These are phyloP conservation scores for Garcia nutans DNA, from an alignment of 345 rosid species.

Conservation along the genomic window DNA sequence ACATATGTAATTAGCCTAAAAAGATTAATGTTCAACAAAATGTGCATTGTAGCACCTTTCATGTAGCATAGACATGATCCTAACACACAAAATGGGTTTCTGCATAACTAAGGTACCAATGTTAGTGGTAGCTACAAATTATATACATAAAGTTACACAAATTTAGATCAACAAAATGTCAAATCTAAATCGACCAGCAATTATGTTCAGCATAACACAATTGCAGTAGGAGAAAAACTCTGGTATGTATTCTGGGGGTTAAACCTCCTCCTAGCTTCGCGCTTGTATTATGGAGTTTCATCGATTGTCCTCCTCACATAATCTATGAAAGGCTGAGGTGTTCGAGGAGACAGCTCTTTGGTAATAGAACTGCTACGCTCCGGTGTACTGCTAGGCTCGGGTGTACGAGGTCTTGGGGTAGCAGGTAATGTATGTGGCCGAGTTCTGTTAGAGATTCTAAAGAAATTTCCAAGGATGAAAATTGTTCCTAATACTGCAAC, in stretches of 20 bases:
- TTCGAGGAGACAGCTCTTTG: slow-evolving; percentile 67
- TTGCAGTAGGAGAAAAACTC: background rate
- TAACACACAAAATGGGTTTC: background rate
- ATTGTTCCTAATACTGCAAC: background rate
- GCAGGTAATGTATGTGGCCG: slow-evolving; percentile 29
- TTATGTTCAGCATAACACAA: background rate
- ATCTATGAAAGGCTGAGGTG: slow-evolving; percentile 84
- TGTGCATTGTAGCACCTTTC: background rate
- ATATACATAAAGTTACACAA: background rate
- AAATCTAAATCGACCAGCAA: background rate
- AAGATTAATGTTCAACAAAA: background rate
- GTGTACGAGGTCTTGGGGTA: slow-evolving; percentile 50
- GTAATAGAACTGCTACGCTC: slow-evolving; percentile 42
- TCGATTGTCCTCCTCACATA: slow-evolving; percentile 82
- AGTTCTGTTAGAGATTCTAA: slow-evolving; percentile 23
- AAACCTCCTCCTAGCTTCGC: slow-evolving; percentile 71
- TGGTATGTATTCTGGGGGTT: slow-evolving; percentile 80
- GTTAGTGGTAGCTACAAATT: too few species aligned
- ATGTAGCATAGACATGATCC: background rate
- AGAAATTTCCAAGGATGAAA: slow-evolving; percentile 18
- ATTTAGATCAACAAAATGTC: background rate
- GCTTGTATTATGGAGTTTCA: slow-evolving; percentile 78
- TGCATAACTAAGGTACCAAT: background rate
- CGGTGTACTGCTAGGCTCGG: slow-evolving; percentile 56
- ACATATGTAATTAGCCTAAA: too few species aligned